A percentile compares a stretch with the other conserved stretches of the same genome.
Evolutionary conservation across 2,329 filamentous ascomycete genomes (phyloP).

Genomic region (Triangularia verruculosa): DNA sequence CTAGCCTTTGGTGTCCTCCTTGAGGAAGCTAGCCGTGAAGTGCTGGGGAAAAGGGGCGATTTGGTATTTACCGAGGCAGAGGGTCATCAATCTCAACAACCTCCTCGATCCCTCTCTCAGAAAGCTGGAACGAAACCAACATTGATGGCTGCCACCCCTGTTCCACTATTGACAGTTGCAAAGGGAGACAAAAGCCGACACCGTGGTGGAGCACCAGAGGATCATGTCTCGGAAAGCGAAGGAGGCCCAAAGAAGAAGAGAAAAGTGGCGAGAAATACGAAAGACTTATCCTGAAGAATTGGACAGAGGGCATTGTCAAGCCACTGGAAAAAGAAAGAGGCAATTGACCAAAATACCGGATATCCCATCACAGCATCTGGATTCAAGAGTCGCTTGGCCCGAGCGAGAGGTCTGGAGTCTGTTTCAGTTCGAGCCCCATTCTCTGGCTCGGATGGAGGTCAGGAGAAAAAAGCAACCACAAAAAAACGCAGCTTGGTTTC

Average conservation of each 20-base stretch:
- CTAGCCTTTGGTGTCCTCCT: slow-evolving; percentile 72
- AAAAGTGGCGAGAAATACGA: neutral
- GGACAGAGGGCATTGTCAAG: neutral
- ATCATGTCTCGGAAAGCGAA: neutral
- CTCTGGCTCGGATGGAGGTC: neutral
- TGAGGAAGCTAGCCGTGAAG: slow-evolving; percentile 63
- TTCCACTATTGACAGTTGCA: neutral
- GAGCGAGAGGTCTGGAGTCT: neutral
- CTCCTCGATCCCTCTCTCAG: neutral
- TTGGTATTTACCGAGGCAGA: slow-evolving; percentile 66
- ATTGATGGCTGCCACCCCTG: neutral
- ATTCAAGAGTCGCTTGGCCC: neutral
- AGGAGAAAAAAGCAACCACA: neutral
- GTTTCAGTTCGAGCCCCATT: neutral
- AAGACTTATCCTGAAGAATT: neutral
- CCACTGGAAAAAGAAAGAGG: neutral
- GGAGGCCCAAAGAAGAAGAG: neutral
- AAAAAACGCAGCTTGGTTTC: neutral
- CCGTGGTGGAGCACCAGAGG: neutral
- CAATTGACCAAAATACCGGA: neutral
- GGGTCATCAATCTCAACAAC: slow-evolving; percentile 27
- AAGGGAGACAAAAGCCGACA: neutral
- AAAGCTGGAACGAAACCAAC: neutral
- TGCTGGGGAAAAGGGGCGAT: slow-evolving; percentile 64
- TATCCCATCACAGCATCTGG: neutral